phyloP scores from a whole-genome alignment of 495 filamentous ascomycete genomes.

The Bathelium albidoporum region DNA sequence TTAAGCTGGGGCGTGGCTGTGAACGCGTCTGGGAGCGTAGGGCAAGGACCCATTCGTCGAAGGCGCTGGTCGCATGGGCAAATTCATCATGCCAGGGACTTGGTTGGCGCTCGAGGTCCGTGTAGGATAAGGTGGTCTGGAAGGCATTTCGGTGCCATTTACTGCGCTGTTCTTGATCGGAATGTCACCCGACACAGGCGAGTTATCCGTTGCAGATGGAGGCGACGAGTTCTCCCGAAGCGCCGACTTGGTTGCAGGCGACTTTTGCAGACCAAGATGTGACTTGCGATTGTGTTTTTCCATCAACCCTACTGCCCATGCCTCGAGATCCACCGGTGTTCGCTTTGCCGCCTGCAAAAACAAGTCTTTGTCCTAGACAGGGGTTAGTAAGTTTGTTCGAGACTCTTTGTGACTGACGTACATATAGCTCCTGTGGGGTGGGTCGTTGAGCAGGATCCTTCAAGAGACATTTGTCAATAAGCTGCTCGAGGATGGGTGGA shows the following conservation, averaged over 20 bases:
- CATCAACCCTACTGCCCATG: slow-evolving; percentile 86
- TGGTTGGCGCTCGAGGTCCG: slow-evolving; percentile 19
- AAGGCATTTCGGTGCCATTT: background rate
- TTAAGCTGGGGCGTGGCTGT: slow-evolving; percentile 3
- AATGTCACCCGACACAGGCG: slow-evolving; percentile 13
- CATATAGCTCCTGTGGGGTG: slow-evolving; percentile 77
- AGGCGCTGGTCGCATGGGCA: slow-evolving; percentile 20
- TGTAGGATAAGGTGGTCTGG: slow-evolving; percentile 15
- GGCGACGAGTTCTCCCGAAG: slow-evolving; percentile 13
- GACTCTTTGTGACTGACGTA: slow-evolving; percentile 29
- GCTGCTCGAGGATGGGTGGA: slow-evolving; percentile 84
- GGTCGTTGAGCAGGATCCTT: slow-evolving; percentile 81
- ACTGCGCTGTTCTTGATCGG: slow-evolving; percentile 9
- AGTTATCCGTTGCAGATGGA: background rate
- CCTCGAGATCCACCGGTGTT: slow-evolving; percentile 79
- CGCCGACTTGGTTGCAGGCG: slow-evolving; percentile 43
- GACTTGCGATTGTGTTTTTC: slow-evolving; percentile 85
- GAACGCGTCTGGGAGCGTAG: slow-evolving; percentile 1
- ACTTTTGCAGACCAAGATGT: slow-evolving; percentile 52
- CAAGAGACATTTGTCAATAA: slow-evolving; percentile 89
- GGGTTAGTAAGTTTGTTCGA: background rate
- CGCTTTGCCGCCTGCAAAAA: slow-evolving; percentile 93
- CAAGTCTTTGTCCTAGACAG: slow-evolving; percentile 65
- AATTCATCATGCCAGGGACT: slow-evolving; percentile 14
- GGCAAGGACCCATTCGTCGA: slow-evolving; percentile 6